A percentile compares a stretch with the other conserved stretches of the same genome.
These are phyloP conservation scores for Suillus discolor DNA, from an alignment of 768 basidiomycete genomes.

Conservation along the genomic window DNA sequence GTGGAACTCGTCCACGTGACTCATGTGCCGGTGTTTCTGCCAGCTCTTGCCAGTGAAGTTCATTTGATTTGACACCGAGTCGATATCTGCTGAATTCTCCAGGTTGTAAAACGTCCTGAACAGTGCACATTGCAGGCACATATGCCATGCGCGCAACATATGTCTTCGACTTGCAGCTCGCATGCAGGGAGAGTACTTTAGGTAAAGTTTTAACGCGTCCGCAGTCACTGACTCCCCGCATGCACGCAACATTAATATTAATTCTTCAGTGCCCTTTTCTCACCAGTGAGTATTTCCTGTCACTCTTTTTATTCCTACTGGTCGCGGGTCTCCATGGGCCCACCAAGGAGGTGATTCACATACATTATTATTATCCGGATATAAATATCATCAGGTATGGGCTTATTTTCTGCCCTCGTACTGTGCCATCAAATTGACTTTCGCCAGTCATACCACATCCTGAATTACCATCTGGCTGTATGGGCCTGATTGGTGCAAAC, in stretches of 20 bases:
- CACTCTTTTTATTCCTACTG: not conserved
- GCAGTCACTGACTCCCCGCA: not conserved
- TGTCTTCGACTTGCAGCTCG: not conserved
- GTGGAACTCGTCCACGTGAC: conserved; percentile 35
- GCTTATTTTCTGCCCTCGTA: not conserved
- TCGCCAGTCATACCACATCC: not conserved
- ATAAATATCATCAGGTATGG: not conserved
- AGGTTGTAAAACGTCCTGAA: not conserved
- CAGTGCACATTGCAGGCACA: not conserved
- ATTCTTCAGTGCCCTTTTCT: not conserved
- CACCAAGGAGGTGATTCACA: not conserved
- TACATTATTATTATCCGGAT: not conserved
- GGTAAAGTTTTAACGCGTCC: not conserved
- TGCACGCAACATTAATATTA: not conserved
- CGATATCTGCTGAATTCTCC: not conserved
- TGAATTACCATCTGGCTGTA: not conserved
- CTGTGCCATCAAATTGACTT: not conserved
- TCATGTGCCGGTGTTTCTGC: too few species aligned
- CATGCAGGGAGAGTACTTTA: not conserved
- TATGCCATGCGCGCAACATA: not conserved
- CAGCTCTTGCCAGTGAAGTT: too few species aligned
- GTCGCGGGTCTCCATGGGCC: not conserved
- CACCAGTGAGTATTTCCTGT: not conserved
- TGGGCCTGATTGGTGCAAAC: not conserved
- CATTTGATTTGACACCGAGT: too few species aligned